Conservation (phyloP, 805 yeast genomes). For the Candida michaelii region DNA sequence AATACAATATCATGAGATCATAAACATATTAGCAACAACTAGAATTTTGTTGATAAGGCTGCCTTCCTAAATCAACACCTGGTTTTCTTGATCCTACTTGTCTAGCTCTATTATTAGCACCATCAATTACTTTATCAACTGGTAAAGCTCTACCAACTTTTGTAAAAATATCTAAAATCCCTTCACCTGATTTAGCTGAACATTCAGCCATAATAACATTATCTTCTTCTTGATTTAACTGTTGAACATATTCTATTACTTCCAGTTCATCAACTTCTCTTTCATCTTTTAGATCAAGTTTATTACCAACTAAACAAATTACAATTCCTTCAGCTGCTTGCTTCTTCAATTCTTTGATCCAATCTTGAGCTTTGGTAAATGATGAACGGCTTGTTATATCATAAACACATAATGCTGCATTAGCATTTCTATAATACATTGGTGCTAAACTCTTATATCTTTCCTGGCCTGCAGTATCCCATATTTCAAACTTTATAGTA, state of each 20-base stretch:
- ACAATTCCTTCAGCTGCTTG: slow-evolving; percentile 76
- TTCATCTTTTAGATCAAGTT: slow-evolving; percentile 55
- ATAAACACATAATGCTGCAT: slow-evolving; percentile 76
- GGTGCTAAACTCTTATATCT: slow-evolving; percentile 46
- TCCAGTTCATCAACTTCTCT: slow-evolving; percentile 42
- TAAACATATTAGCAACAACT: slow-evolving; percentile 26
- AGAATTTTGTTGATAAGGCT: slow-evolving; percentile 21
- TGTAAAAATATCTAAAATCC: slow-evolving; percentile 41
- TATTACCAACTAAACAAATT: slow-evolving; percentile 83
- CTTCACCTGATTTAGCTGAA: slow-evolving; percentile 46
- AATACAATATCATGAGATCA: slow-evolving; percentile 4
- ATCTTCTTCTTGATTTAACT: slow-evolving; percentile 47
- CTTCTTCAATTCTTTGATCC: slow-evolving; percentile 78
- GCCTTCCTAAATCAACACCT: slow-evolving; percentile 37
- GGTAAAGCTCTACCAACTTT: slow-evolving; percentile 43
- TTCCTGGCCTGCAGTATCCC: slow-evolving; percentile 96
- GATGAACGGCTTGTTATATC: slow-evolving; percentile 73
- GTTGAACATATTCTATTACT: slow-evolving; percentile 49
- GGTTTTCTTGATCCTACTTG: slow-evolving; percentile 26
- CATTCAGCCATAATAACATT: slow-evolving; percentile 38
- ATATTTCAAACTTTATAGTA: slow-evolving; percentile 67
- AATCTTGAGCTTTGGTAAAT: slow-evolving; percentile 65
- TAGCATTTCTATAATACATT: slow-evolving; percentile 49
- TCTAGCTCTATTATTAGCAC: slow-evolving; percentile 24
- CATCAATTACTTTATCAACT: slow-evolving; percentile 35